Percentiles rank a stretch among this genome's conserved stretches.
Conservation (phyloP, 176 grass and related monocot genomes). For the Chloris gayana region DNA sequence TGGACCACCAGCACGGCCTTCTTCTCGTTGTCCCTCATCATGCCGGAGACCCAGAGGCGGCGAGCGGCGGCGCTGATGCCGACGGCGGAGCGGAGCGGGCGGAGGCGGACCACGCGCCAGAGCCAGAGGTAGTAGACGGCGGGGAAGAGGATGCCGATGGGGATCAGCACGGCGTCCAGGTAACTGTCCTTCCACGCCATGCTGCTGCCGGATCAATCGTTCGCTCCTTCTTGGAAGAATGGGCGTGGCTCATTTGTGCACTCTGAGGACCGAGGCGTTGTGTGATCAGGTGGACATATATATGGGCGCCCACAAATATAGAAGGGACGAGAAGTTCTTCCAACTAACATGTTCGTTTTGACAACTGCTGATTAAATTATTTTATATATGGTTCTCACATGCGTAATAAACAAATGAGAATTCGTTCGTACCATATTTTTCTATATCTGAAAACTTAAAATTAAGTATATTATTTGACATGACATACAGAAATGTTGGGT, state of each 20-base stretch:
- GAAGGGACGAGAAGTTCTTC: neutral
- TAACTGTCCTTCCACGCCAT: conserved; percentile 66
- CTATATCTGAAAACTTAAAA: too few species aligned
- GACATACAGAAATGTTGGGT: too few species aligned
- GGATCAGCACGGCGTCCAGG: conserved; percentile 74
- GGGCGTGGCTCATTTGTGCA: neutral
- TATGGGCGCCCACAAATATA: neutral
- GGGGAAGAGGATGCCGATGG: conserved; percentile 54
- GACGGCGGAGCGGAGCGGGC: conserved; percentile 59
- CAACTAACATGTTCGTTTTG: neutral
- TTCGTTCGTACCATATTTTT: too few species aligned
- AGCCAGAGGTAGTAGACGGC: conserved; percentile 78
- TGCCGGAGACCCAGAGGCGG: conserved; percentile 67
- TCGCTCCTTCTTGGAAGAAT: neutral
- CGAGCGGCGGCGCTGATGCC: conserved; percentile 68
- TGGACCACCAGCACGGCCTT: conserved; percentile 74
- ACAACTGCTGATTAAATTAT: neutral
- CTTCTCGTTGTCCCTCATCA: conserved; percentile 82
- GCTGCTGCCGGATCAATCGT: neutral
- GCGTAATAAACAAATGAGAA: too few species aligned
- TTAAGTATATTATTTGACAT: too few species aligned
- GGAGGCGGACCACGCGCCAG: conserved; percentile 44
- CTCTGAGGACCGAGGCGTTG: neutral
- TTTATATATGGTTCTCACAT: too few species aligned
- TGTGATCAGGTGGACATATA: neutral